These are phyloP conservation scores for Mortierella antarctica DNA, from an alignment of 192 early-diverging fungal species.

Conservation along the genomic window DNA sequence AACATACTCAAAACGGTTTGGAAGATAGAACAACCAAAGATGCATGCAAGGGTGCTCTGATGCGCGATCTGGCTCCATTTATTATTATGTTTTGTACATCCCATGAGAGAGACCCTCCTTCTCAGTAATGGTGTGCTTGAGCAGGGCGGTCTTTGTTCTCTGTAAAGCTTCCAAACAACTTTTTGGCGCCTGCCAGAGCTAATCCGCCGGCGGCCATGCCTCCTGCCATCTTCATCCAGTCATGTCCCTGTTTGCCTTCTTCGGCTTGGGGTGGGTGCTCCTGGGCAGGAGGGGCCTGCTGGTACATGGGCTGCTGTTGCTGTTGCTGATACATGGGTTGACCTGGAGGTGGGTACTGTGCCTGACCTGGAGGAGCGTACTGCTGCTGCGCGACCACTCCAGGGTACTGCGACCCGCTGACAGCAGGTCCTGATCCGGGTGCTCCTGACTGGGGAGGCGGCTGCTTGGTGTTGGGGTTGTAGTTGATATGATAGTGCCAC, in stretches of 20 bases:
- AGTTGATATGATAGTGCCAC: slow-evolving; percentile 37
- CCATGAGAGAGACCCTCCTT: not conserved
- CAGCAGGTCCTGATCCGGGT: too few relatives aligned
- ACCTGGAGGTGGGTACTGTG: not conserved
- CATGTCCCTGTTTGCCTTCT: slow-evolving; percentile 10
- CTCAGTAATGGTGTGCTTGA: slow-evolving; percentile 16
- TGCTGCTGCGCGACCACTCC: slow-evolving; percentile 7
- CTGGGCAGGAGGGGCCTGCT: not conserved
- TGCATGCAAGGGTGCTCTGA: too few relatives aligned
- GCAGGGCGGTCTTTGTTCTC: slow-evolving; percentile 6
- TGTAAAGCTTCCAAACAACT: slow-evolving; percentile 28
- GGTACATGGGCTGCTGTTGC: not conserved
- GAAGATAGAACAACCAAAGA: too few relatives aligned
- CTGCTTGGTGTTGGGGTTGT: slow-evolving; percentile 26
- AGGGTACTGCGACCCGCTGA: slow-evolving; percentile 2
- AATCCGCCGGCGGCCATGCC: slow-evolving; percentile 40
- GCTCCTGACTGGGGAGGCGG: not conserved
- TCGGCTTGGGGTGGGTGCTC: not conserved
- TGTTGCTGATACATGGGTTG: not conserved
- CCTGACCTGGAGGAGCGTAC: slow-evolving; percentile 8
- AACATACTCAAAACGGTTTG: too few relatives aligned
- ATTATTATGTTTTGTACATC: too few relatives aligned
- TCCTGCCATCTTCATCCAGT: slow-evolving; percentile 43
- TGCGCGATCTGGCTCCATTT: too few relatives aligned
- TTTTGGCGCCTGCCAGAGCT: slow-evolving; percentile 23